Base-by-base conservation (phyloP, 768 basidiomycete genomes). In the Lactarius tabidus region DNA sequence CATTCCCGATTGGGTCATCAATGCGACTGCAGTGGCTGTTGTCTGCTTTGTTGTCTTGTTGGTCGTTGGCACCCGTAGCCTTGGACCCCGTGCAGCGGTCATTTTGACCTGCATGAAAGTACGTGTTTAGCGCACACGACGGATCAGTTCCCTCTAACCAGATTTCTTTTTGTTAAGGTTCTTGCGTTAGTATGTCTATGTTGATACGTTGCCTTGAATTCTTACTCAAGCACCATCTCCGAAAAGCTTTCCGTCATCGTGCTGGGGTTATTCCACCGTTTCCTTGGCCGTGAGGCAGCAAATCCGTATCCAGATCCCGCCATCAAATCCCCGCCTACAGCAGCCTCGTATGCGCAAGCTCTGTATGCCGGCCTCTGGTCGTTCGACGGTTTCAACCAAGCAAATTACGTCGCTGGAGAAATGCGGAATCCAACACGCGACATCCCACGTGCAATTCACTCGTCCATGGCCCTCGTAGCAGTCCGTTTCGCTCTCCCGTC, bases 401-500 rank as follows among this genome's bases (percentile, higher is more conserved):
- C 45, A 23, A 62, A 62, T 57, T 56, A 56, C 48, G 55, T 63
- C 33, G 62, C 55, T n/a, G 55, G 33, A 33, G 55, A 63, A 17
- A 63, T 63, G 62, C 55, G 33, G 14, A 20, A 63, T 15, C 62
- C 62, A 38, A 31, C 9, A 12, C 62, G 62, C 18, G 62, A 57
- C 62, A 45, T 63, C 29, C 62, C 62, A 48, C 62, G 62, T 31
- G 55, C 62, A 43, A 63, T 57, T 35, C 56, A 63, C 45, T 20
- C 15, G 12, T 62, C 61, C 2, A 62, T 62, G 61, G 61, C 41
- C 6, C 61, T 63, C 54, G 55, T 63, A n/a, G 28, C 62, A 2
- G 62, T 62, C 31, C n/a, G 43, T 57, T 31, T 28, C 15, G 18
- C n/a, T 26, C 45, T 10, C 17, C 29, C 6, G 4, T 8, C 9